Evolutionary conservation across 2,329 filamentous ascomycete genomes (phyloP).

Genomic region (Nemania sp.): DNA sequence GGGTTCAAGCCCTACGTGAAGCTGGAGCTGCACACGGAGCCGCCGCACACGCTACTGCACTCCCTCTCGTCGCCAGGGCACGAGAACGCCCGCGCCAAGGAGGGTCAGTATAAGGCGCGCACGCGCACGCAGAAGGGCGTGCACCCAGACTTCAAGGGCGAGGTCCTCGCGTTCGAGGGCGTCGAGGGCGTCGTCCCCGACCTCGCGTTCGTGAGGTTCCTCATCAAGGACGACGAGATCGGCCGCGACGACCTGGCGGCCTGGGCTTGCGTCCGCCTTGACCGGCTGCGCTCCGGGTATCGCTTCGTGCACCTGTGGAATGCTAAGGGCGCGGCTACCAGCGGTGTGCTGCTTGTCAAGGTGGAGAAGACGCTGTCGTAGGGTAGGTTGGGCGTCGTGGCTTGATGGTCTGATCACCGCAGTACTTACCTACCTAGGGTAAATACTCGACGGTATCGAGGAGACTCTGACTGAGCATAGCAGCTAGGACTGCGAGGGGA

Average conservation of each 20-base stretch:
- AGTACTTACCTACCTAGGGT: too few relatives aligned
- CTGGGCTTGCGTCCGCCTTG: constrained; percentile 87
- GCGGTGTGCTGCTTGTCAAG: constrained; percentile 74
- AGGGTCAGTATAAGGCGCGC: constrained; percentile 61
- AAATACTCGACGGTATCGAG: too few relatives aligned
- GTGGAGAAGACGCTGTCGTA: constrained; percentile 59
- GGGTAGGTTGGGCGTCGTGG: background rate
- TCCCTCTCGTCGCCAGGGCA: too few relatives aligned
- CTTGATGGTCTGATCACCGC: background rate
- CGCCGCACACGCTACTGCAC: constrained; percentile 34
- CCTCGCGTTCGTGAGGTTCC: constrained; percentile 77
- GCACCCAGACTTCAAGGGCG: constrained; percentile 65
- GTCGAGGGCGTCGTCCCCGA: constrained; percentile 66
- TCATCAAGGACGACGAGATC: constrained; percentile 85
- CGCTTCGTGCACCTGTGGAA: constrained; percentile 79
- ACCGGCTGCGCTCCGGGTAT: constrained; percentile 76
- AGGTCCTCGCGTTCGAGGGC: constrained; percentile 61
- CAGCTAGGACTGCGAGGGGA: background rate
- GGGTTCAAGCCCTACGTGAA: constrained; percentile 81
- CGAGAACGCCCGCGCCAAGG: constrained; percentile 59
- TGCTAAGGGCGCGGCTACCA: constrained; percentile 64
- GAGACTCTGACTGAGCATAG: too few relatives aligned
- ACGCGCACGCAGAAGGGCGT: constrained; percentile 63
- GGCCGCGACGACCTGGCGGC: constrained; percentile 78
- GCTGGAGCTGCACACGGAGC: constrained; percentile 80